These are phyloP conservation scores for Zopfia rhizophila DNA, from an alignment of 2,329 filamentous ascomycete species.

Conservation along the genomic window DNA sequence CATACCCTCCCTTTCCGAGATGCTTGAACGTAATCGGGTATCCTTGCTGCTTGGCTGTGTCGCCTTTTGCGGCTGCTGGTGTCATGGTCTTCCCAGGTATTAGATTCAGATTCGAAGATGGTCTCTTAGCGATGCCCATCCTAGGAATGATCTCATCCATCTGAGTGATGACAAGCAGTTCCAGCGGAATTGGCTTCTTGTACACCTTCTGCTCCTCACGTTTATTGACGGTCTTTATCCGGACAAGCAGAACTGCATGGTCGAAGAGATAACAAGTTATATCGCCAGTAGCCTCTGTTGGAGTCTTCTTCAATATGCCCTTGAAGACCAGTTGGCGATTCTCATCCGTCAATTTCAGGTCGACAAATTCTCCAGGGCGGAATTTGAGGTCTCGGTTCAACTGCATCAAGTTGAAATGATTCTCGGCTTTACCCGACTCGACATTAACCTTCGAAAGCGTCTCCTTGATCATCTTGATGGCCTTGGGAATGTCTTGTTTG, in stretches of 20 bases:
- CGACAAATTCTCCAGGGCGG: constrained; percentile 87
- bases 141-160: constrained; percentile 96
- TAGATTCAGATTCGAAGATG: constrained; percentile 88
- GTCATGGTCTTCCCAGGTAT: constrained; percentile 68
- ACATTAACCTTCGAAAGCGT: constrained; percentile 89
- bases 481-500: constrained; percentile 90
- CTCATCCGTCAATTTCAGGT: constrained; percentile 93
- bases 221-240: constrained; percentile 92
- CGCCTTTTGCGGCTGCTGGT: constrained; percentile 44
- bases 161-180: constrained; percentile 90
- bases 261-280: constrained; percentile 97
- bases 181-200: constrained; percentile 91
- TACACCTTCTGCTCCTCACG: constrained; percentile 95
- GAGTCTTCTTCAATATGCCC: constrained; percentile 90
- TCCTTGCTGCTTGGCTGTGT: constrained; percentile 70
- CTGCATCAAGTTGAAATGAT: constrained; percentile 93
- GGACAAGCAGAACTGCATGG: constrained; percentile 90
- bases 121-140: constrained; percentile 81
- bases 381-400: constrained; percentile 93
- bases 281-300: constrained; percentile 81
- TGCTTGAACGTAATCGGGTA: constrained; percentile 97
- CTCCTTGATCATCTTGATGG: constrained; percentile 85
- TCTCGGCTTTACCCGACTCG: constrained; percentile 96
- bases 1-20: constrained; percentile 94
- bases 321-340: constrained; percentile 94